Base-by-base conservation (phyloP, 1,284 basidiomycete species). In the Porodaedalea pini region DNA sequence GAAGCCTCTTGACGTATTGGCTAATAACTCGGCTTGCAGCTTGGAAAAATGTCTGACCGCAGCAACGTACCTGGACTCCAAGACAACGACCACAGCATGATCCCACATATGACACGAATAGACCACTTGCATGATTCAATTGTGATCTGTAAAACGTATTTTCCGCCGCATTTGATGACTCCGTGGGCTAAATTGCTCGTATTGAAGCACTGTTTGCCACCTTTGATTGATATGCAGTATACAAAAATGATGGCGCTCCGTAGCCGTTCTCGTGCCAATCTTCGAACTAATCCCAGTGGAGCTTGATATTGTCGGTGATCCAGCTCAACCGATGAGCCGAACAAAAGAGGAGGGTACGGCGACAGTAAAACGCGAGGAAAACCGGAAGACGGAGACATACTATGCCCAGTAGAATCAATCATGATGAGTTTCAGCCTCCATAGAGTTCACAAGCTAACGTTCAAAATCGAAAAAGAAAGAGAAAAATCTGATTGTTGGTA, bases 31-130 rank as follows among this genome's bases (percentile, higher is more conserved):
- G 10, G 45, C 15, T 31, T 25, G 29, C 29, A 47, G 45, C 45
- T 44, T 7, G 41, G 41, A 21, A 23, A 41, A 15, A 13, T n/a
- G 29, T 29, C 27, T 29, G 27, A 4, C n/a, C 13, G 4, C n/a
- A 29, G 25, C n/a, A 47, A n/a, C 45, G 45, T 47, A 47, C 45
- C 45, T 47, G 45, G n/a, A 47, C 45, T 44, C 45, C 45, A 31
- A 31, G 45, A 27, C 29, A 15, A 47, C 45, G 7, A 31, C 45
- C 10, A 6, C 32, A 6, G 45, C 7, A 11, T 31, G 25, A 47
- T 47, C 45, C 25, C 45, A n/a, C 29, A 7, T 44, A 44, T 23
- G 25, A 44, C 41, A 27, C 19, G 41, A 44, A 44, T 44, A 44
- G 41, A 44, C 21, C 7, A 23, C 13, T 44, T 17, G 41, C 41